Conservation (phyloP, 352 stramenopile genomes). For the Pythium vanterpoolii region DNA sequence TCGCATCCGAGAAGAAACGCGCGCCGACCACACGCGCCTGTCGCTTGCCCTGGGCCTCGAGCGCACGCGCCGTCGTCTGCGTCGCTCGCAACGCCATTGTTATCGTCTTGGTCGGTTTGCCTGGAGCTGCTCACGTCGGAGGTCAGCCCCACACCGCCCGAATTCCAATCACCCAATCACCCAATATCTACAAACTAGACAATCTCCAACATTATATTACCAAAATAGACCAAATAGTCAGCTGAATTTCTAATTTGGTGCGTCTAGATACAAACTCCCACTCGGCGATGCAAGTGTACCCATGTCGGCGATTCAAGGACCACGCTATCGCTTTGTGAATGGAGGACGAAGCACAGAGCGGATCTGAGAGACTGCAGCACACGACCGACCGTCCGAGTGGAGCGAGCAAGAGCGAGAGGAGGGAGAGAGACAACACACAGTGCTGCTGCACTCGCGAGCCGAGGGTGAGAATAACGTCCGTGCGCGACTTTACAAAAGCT, state of each 20-base stretch:
- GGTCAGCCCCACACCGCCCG: conserved; percentile 16
- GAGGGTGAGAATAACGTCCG: background rate
- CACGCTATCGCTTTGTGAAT: conserved; percentile 28
- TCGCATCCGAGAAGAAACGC: conserved; percentile 40
- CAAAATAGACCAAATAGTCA: conserved; percentile 8
- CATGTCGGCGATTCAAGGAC: background rate
- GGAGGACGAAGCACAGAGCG: conserved; percentile 15
- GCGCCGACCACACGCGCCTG: conserved; percentile 11
- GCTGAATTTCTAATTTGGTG: conserved; percentile 2
- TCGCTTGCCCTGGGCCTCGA: conserved; percentile 21
- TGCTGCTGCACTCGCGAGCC: conserved; percentile 14
- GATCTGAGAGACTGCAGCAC: conserved; percentile 4
- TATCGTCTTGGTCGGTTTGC: background rate
- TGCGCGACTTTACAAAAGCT: conserved; percentile 9
- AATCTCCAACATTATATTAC: background rate
- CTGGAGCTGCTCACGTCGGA: background rate
- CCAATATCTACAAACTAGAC: conserved; percentile 4
- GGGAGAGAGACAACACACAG: conserved; percentile 7
- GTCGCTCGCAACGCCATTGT: conserved; percentile 27
- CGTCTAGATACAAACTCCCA: conserved; percentile 7
- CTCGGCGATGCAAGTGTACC: background rate
- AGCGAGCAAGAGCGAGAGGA: background rate
- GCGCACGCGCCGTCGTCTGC: conserved; percentile 21
- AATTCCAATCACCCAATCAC: conserved; percentile 23
- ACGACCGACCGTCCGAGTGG: no score